A percentile compares a stretch with the other conserved stretches of the same genome.
These are phyloP conservation scores for Xylaria sp. DNA, from an alignment of 2,329 filamentous ascomycete species.

Conservation along the genomic window DNA sequence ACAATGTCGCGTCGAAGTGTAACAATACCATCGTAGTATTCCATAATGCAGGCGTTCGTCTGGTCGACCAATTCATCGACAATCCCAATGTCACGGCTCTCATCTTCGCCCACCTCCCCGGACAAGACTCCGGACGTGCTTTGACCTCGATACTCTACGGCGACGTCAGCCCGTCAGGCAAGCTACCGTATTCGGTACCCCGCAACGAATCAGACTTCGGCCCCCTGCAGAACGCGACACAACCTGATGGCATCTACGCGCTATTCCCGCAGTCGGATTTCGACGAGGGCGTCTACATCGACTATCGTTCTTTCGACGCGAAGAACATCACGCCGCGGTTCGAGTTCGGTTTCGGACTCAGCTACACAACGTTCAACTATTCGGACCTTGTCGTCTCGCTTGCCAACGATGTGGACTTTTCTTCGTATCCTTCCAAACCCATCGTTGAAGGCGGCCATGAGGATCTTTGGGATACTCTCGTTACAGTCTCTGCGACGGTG, in stretches of 20 bases:
- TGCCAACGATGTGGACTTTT: constrained; percentile 40
- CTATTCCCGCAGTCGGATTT: constrained; percentile 55
- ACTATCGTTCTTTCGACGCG: constrained; percentile 73
- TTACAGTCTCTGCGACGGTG: constrained; percentile 67
- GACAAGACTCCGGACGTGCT: constrained; percentile 75
- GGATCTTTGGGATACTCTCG: constrained; percentile 61
- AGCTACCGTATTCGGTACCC: constrained; percentile 64
- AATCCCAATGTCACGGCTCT: constrained; percentile 79
- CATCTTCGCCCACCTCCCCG: constrained; percentile 61
- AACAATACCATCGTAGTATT: constrained; percentile 72
- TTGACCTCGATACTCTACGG: constrained; percentile 81
- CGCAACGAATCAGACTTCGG: constrained; percentile 61
- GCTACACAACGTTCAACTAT: constrained; percentile 75
- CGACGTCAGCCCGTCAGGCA: constrained; percentile 57
- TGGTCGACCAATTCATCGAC: constrained; percentile 68
- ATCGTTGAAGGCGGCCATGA: constrained; percentile 57
- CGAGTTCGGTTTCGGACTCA: constrained; percentile 73
- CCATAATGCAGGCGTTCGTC: constrained; percentile 69
- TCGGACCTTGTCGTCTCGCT: constrained; percentile 53
- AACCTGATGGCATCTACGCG: constrained; percentile 58
- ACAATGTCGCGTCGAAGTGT: constrained; percentile 61
- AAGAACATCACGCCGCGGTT: constrained; percentile 68
- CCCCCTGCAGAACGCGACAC: constrained; percentile 47
- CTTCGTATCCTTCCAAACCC: constrained; percentile 53
- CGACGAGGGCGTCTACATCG: constrained; percentile 70